Evolutionary conservation across 768 basidiomycete genomes (phyloP), one percentile per base, ranked within the genome.

Genomic region (Daedalea quercina): DNA sequence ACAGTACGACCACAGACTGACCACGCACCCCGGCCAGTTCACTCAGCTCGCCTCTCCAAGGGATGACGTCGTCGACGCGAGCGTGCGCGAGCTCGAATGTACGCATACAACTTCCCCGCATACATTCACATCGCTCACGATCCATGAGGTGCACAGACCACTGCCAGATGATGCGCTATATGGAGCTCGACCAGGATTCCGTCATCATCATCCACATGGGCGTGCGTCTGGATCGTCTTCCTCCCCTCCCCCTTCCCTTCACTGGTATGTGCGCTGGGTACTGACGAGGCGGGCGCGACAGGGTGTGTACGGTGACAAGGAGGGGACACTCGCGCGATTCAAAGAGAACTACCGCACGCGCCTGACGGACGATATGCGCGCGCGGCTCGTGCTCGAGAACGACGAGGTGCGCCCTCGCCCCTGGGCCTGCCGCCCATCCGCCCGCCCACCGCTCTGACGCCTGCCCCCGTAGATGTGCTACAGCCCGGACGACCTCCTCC

Each of bases 321-420:
- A 59, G 20, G 73, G 76, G 3, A 82, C 94, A 0, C 69, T 94
- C 1, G 72, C 71, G 22, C 79, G 94, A 9, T 80, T 95, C 64
- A 87, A 84, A 64, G 72, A 79, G 54, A 86, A 84, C 13, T 87
- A 90, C 53, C 69, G 64, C 45, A 73, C 76, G 9, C 60, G 67
- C n/a, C 75, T 92, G 35, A 74, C 82, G 8, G 69, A 77, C 20
- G 77, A 79, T 22, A 82, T 91, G 53, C 80, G 87, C 55, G 76
- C 76, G 13, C 76, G 94, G 43, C 66, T 94, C 20, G 93, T 92
- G 1, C 73, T 94, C n/a, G 94, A 97, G 69, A 97, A 96, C 55
- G 94, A 96, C 58, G 94, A 97, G 73, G 90, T 88, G 52, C 40
- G 70, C 62, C 24, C 28, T 19, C 34, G 26, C 19, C 7, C 11